Evolutionary conservation across 805 yeast species (phyloP).

Genomic region (Clavispora asparagi): DNA sequence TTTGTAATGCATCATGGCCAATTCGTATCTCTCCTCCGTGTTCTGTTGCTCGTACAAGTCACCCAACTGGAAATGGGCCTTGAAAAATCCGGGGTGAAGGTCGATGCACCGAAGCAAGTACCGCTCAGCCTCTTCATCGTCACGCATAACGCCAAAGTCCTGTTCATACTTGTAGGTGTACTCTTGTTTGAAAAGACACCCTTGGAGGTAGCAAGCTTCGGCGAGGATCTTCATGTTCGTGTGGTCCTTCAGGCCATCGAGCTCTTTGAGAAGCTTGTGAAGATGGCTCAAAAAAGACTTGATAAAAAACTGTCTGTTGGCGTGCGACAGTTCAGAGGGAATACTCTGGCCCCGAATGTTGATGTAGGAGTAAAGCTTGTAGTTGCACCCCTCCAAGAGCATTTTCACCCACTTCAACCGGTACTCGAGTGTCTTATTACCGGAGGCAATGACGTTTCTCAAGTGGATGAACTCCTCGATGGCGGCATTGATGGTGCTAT

Average conservation of each 20-base stretch:
- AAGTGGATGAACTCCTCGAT: conserved; percentile 30
- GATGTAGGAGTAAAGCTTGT: conserved; percentile 34
- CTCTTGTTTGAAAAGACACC: conserved; percentile 33
- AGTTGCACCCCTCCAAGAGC: conserved; percentile 36
- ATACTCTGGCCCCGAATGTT: conserved; percentile 39
- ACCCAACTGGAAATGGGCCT: conserved; percentile 34
- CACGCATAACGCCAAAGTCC: conserved; percentile 29
- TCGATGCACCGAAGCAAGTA: conserved; percentile 29
- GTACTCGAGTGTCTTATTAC: conserved; percentile 37
- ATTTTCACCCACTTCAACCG: conserved; percentile 39
- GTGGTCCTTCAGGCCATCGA: conserved; percentile 12
- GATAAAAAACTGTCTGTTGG: conserved; percentile 31
- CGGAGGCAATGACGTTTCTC: conserved; percentile 33
- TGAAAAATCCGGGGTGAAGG: conserved; percentile 26
- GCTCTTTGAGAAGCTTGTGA: conserved; percentile 30
- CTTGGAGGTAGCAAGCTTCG: conserved; percentile 35
- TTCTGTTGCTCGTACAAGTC: conserved; percentile 33
- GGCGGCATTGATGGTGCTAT: conserved; percentile 23
- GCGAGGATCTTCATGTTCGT: conserved; percentile 14
- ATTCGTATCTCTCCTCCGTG: conserved; percentile 23
- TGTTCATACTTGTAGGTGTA: conserved; percentile 27
- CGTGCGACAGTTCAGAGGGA: conserved; percentile 22
- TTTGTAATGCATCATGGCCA: conserved; percentile 30
- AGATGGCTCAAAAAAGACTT: conserved; percentile 36
- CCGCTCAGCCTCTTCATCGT: conserved; percentile 23